Evolutionary conservation across 2,329 filamentous ascomycete species (phyloP).

Genomic region (Macrophomina tecta): DNA sequence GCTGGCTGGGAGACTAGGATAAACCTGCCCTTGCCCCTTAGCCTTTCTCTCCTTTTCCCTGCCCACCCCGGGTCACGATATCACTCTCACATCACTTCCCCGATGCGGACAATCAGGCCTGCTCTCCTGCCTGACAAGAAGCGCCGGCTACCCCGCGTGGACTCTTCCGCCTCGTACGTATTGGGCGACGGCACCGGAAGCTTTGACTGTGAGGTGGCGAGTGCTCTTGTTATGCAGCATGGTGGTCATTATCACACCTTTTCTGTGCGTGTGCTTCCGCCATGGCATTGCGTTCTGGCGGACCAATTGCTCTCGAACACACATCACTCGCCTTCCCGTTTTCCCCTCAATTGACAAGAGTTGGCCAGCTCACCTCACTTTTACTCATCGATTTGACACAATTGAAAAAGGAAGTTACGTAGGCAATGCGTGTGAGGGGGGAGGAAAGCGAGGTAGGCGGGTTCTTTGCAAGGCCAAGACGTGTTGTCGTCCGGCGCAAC

Average conservation of each 20-base stretch:
- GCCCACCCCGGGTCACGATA: slow-evolving; percentile 36
- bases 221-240: slow-evolving; percentile 35
- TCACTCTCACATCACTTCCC: slow-evolving; percentile 33
- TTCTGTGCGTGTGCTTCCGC: background rate
- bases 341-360: background rate
- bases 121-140: slow-evolving; percentile 35
- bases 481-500: no score
- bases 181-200: slow-evolving; percentile 31
- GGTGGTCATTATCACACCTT: slow-evolving; percentile 37
- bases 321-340: no score
- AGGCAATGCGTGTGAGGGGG: background rate
- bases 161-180: slow-evolving; percentile 34
- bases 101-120: slow-evolving; percentile 34
- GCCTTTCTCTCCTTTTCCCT: slow-evolving; percentile 28
- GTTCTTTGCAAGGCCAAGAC: no score
- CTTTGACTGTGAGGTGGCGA: slow-evolving; percentile 40
- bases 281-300: background rate
- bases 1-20: slow-evolving; percentile 33
- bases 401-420: background rate
- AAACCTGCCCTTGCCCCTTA: slow-evolving; percentile 37
- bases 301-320: no score
- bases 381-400: background rate
- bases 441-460: background rate
- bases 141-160: slow-evolving; percentile 44
- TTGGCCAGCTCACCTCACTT: background rate